A percentile compares a stretch with the other conserved stretches of the same genome.
Conservation (phyloP, 371 early-diverging fungal species). For the Mortierella sp. region DNA sequence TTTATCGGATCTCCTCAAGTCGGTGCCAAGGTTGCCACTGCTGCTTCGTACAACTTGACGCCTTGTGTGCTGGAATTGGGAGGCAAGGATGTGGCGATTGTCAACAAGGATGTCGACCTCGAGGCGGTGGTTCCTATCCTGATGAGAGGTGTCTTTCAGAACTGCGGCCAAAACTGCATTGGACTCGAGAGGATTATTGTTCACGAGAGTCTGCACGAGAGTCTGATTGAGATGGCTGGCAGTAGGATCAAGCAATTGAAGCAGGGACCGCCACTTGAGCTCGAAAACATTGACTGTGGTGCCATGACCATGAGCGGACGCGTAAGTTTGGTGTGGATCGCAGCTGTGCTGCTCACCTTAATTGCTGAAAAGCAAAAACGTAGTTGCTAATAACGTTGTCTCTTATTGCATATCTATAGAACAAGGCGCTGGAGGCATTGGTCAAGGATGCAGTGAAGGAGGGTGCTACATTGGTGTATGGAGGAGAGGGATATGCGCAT, state of each 20-base stretch:
- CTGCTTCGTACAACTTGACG: constrained; percentile 81
- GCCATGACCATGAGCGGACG: constrained; percentile 80
- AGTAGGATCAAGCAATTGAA: constrained; percentile 70
- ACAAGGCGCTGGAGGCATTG: constrained; percentile 25
- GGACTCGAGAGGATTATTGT: constrained; percentile 84
- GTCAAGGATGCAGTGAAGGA: constrained; percentile 77
- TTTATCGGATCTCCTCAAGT: constrained; percentile 87
- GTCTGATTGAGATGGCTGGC: constrained; percentile 72
- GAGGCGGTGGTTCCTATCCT: constrained; percentile 75
- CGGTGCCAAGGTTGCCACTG: constrained; percentile 81
- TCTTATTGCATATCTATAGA: constrained; percentile 6
- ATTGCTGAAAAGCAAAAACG: background rate
- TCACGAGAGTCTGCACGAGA: constrained; percentile 77
- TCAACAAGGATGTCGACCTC: constrained; percentile 82
- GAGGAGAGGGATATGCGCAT: constrained; percentile 77
- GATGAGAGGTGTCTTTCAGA: constrained; percentile 88
- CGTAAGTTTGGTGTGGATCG: constrained; percentile 43
- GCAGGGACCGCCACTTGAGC: constrained; percentile 79
- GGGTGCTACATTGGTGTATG: constrained; percentile 82
- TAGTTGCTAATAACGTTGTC: background rate
- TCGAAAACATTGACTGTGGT: constrained; percentile 83
- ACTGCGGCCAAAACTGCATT: constrained; percentile 91
- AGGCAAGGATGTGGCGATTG: constrained; percentile 89
- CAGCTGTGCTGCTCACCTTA: background rate
- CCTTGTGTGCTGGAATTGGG: constrained; percentile 93